Evolutionary conservation across 768 basidiomycete species (phyloP).

Genomic region (Paxillus rubicundulus): DNA sequence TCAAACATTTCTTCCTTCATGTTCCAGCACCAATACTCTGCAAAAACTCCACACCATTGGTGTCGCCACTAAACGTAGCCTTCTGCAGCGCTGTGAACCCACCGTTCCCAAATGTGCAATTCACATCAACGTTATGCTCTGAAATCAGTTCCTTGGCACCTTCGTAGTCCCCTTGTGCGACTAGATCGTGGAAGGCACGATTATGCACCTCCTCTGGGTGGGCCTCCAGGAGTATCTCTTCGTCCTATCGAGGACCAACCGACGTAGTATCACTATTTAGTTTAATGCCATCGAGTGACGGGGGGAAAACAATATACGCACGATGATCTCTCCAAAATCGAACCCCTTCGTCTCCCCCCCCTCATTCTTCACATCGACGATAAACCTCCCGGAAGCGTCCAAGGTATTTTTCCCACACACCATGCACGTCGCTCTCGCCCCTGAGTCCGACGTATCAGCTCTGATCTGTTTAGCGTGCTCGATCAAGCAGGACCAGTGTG

Average conservation of each 20-base stretch:
- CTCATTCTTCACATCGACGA: slow-evolving; percentile 28
- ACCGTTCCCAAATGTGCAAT: slow-evolving; percentile 18
- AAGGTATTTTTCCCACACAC: slow-evolving; percentile 19
- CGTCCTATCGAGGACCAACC: slow-evolving; percentile 14
- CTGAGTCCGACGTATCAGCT: background rate
- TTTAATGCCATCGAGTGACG: too few relatives aligned
- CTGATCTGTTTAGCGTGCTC: slow-evolving; percentile 12
- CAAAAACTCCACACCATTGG: slow-evolving; percentile 18
- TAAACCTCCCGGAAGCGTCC: slow-evolving; percentile 13
- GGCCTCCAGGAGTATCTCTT: slow-evolving; percentile 18
- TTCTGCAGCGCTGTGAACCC: slow-evolving; percentile 23
- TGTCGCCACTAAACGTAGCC: slow-evolving; percentile 20
- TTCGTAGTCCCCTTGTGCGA: slow-evolving; percentile 21
- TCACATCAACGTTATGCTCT: slow-evolving; percentile 21
- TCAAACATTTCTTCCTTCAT: background rate
- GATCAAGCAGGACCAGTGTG: slow-evolving; percentile 28
- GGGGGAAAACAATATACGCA: slow-evolving; percentile 8
- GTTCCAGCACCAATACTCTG: slow-evolving; percentile 18
- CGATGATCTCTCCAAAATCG: slow-evolving; percentile 26
- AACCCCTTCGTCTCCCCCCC: slow-evolving; percentile 25
- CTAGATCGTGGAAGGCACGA: slow-evolving; percentile 26
- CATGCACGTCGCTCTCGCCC: slow-evolving; percentile 5
- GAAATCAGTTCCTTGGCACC: slow-evolving; percentile 15
- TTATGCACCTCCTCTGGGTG: slow-evolving; percentile 15
- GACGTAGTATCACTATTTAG: background rate